Conservation (phyloP, 805 yeast genomes). For the Metschnikowia anglica region DNA sequence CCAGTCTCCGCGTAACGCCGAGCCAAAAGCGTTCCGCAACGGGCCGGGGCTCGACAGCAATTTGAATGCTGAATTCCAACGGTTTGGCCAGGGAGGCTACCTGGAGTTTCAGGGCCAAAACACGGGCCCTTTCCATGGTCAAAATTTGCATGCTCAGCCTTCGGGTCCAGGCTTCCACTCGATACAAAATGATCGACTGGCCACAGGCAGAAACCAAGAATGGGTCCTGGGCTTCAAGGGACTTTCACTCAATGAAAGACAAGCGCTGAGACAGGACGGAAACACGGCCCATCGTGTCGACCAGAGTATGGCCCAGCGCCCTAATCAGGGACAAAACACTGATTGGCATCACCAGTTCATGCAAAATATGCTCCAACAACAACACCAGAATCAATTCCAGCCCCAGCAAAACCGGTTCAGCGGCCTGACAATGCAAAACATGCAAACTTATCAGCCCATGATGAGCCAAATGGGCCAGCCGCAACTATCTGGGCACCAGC, state of each 20-base stretch:
- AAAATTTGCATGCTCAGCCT: slow-evolving; percentile 17
- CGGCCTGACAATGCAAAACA: neutral
- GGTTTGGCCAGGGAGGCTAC: slow-evolving; percentile 25
- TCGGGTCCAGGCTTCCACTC: neutral
- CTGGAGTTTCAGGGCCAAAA: slow-evolving; percentile 1
- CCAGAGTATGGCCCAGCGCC: slow-evolving; percentile 4
- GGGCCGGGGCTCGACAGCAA: slow-evolving; percentile 29
- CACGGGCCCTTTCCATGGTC: slow-evolving; percentile 2
- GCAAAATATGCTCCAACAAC: slow-evolving; percentile 15
- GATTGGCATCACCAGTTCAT: slow-evolving; percentile 32
- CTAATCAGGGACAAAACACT: slow-evolving; percentile 9
- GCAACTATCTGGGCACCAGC: slow-evolving; percentile 6
- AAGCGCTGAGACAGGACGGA: neutral
- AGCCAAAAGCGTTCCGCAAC: slow-evolving; percentile 19
- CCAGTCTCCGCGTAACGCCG: slow-evolving; percentile 3
- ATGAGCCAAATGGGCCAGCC: slow-evolving; percentile 1
- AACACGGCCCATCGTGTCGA: neutral
- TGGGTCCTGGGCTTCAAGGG: slow-evolving; percentile 20
- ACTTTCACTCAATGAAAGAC: slow-evolving; percentile 13
- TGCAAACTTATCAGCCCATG: slow-evolving; percentile 3
- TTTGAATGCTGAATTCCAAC: slow-evolving; percentile 41
- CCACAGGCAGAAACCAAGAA: slow-evolving; percentile 1
- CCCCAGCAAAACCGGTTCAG: neutral
- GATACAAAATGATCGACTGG: neutral
- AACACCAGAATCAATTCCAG: neutral